Evolutionary conservation across 495 filamentous ascomycete genomes (phyloP).

Genomic region (Neurospora sp.): DNA sequence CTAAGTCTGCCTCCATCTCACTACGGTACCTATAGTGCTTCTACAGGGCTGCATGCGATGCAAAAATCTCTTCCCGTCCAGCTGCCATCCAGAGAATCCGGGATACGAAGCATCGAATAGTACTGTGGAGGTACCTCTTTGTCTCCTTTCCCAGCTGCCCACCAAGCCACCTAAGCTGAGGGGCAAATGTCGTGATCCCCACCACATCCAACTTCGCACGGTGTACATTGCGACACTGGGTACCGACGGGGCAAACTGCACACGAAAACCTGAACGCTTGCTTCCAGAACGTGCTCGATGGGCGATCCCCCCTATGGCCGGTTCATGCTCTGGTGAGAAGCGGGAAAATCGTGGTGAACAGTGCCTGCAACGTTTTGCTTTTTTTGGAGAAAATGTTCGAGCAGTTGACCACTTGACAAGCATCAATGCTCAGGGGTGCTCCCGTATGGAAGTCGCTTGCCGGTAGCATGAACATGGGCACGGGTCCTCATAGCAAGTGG

Average conservation of each 20-base stretch:
- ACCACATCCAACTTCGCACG: not conserved
- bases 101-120: not conserved
- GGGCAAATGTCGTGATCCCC: not conserved
- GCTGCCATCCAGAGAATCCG: not conserved
- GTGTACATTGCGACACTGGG: not conserved
- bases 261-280: not conserved
- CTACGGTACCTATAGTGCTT: not conserved
- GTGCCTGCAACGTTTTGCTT: not conserved
- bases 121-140: not conserved
- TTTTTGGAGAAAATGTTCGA: not conserved
- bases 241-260: not conserved
- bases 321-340: not conserved
- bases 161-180: not conserved
- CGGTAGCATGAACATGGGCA: not conserved
- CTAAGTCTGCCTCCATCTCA: not conserved
- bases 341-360: not conserved
- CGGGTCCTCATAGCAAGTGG: not conserved
- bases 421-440: not conserved
- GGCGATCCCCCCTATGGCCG: not conserved
- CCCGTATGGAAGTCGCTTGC: not conserved
- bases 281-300: not conserved
- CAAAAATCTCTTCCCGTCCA: not conserved
- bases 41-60: not conserved
- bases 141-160: not conserved
- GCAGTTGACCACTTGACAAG: not conserved